A percentile compares a stretch with the other conserved stretches of the same genome.
These are phyloP conservation scores for Neurospora sp. DNA, from an alignment of 495 filamentous ascomycete species.

Conservation along the genomic window DNA sequence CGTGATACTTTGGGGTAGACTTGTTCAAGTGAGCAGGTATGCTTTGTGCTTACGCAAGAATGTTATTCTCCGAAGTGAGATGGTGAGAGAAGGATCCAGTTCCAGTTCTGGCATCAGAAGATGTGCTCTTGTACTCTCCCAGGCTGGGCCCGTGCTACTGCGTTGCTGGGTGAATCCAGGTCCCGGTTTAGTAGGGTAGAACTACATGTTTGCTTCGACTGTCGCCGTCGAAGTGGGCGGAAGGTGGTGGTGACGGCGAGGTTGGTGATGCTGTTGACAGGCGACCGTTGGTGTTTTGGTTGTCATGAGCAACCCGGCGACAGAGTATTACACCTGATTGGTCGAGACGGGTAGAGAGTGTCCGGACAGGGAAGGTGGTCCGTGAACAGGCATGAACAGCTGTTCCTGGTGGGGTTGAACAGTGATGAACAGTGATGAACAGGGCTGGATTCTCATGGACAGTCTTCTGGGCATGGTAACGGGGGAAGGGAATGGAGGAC, in stretches of 20 bases:
- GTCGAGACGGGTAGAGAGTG: conserved; percentile 9
- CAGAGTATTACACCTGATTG: background rate
- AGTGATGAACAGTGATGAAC: background rate
- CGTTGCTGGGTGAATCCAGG: background rate
- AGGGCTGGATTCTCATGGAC: background rate
- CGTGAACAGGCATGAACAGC: background rate
- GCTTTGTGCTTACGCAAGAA: too few species aligned
- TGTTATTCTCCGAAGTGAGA: background rate
- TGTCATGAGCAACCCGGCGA: background rate
- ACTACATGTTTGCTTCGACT: background rate
- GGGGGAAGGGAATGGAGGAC: background rate
- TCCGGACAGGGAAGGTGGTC: background rate
- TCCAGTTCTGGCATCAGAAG: background rate
- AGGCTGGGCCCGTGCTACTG: background rate
- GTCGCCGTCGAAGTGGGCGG: background rate
- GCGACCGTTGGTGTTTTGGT: background rate
- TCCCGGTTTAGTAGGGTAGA: background rate
- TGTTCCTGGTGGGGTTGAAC: background rate
- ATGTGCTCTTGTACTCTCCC: background rate
- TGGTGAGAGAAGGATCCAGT: background rate
- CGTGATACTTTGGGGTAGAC: too few species aligned
- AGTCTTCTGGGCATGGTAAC: background rate
- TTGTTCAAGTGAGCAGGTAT: too few species aligned
- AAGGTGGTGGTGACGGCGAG: background rate
- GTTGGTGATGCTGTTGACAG: background rate